Conservation (phyloP, 2,329 filamentous ascomycete genomes). For the Pleurostoma richardsiae region DNA sequence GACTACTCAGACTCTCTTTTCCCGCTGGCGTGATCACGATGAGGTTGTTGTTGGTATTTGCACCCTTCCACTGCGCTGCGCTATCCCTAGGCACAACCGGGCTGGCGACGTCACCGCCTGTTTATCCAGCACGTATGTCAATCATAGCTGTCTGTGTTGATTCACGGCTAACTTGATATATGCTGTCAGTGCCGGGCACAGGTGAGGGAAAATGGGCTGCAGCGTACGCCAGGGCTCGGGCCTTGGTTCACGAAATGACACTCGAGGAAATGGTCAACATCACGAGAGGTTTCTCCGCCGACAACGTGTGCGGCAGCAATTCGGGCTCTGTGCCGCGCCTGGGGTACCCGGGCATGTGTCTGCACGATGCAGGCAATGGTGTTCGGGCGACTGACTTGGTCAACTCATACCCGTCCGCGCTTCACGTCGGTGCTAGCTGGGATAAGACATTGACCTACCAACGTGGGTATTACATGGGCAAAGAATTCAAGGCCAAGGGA, state of each 20-base stretch:
- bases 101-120: constrained; percentile 3
- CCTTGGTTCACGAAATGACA: constrained; percentile 57
- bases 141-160: background rate
- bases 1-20: too few relatives aligned
- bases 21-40: too few relatives aligned
- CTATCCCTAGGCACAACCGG: too few relatives aligned
- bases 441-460: constrained; percentile 47
- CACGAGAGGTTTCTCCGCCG: constrained; percentile 35
- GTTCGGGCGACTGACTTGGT: constrained; percentile 42
- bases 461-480: constrained; percentile 47
- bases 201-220: constrained; percentile 41
- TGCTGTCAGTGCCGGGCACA: constrained; percentile 13
- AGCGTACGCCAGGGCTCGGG: constrained; percentile 53
- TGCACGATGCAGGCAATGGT: constrained; percentile 45
- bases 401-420: constrained; percentile 39
- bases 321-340: constrained; percentile 39
- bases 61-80: too few relatives aligned
- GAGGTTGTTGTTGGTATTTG: too few relatives aligned
- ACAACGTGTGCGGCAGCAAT: constrained; percentile 46
- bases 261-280: constrained; percentile 58
- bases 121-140: constrained; percentile 13
- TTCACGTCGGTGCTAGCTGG: constrained; percentile 48
- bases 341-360: constrained; percentile 39
- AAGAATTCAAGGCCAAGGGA: constrained; percentile 51
- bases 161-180: background rate